Conservation (phyloP, 768 basidiomycete species). For the Suillus americanus region DNA sequence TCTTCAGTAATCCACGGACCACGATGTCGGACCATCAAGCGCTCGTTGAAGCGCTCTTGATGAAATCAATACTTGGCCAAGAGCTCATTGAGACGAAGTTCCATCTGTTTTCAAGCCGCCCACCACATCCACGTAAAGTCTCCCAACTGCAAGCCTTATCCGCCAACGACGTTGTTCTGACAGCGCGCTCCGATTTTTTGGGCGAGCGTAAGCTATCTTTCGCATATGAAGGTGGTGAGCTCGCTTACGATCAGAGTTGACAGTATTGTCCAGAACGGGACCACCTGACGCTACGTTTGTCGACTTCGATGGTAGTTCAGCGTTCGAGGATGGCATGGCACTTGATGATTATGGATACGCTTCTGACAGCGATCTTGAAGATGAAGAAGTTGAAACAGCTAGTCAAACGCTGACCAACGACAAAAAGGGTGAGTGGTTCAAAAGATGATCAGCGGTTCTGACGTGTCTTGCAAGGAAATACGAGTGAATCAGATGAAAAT, state of each 20-base stretch:
- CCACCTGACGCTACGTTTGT: constrained; percentile 13
- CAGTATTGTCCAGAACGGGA: constrained; percentile 18
- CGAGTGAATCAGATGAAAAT: constrained; percentile 8
- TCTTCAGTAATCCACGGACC: background rate
- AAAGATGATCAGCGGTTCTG: too few species aligned
- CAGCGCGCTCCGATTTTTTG: constrained; percentile 28
- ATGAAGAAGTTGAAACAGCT: constrained; percentile 12
- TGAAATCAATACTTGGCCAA: constrained; percentile 26
- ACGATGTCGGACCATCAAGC: constrained; percentile 11
- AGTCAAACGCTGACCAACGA: background rate
- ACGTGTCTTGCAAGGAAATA: constrained; percentile 6
- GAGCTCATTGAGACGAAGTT: constrained; percentile 31
- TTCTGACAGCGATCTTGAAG: constrained; percentile 37
- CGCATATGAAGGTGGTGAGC: background rate
- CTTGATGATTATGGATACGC: constrained; percentile 30
- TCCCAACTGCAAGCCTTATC: constrained; percentile 23
- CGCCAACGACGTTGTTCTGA: constrained; percentile 27
- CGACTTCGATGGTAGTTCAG: constrained; percentile 14
- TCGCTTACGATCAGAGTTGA: background rate
- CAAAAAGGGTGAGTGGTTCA: background rate
- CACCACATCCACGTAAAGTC: constrained; percentile 11
- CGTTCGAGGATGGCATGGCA: constrained; percentile 6
- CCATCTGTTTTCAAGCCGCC: constrained; percentile 27
- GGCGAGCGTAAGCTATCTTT: constrained; percentile 18
- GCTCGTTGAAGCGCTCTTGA: constrained; percentile 19